Base-by-base conservation (phyloP, 1,139 yeast species). In the Magnusiomyces fungicola region DNA sequence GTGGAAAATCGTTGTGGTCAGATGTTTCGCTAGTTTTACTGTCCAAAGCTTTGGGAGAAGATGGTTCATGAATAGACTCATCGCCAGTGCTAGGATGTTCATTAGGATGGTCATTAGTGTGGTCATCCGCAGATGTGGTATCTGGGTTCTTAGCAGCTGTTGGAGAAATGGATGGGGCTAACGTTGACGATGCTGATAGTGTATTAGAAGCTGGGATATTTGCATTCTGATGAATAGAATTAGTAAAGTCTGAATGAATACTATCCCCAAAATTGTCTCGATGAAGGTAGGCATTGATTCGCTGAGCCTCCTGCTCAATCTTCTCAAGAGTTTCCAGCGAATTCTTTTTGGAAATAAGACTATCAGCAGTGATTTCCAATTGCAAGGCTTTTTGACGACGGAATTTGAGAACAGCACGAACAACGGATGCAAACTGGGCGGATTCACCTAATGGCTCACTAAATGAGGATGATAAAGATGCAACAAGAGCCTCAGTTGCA, bases 401-500 rank as follows among this genome's bases (percentile, higher is more conserved):
- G 62, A 77, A 90, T 59, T 81, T 83, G 45, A 83, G 73, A 16
- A 90, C 78, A 42, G 79, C 76, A 45, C 84, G 75, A 1, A 84
- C 78, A 0, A 83, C 81, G 4, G 75, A 73, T 0, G 94, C 80
- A 66, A 83, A 81, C 59, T 85, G 88, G 14, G 84, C 89, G 18
- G 86, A 78, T 61, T 90, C 97, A 5, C 86, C 81, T 32, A 90
- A 69, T 3, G 95, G 95, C 61, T 90, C 97, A 38, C 87, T 77
- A 57, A 89, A 82, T 49, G 80, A 79, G 9, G 87, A 78, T 54
- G 86, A 81, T 43, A 90, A 70, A 43, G 80, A 78, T 38, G 80
- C 76, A n/a, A 83, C 81, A 22, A 90, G 71, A 3, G 80, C 73
- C 55, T 82, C 85, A 37, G 88, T 74, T 14, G 85, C 75, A 40